Conservation (phyloP, 306 rosid species). For the Trifolium subterraneum region DNA sequence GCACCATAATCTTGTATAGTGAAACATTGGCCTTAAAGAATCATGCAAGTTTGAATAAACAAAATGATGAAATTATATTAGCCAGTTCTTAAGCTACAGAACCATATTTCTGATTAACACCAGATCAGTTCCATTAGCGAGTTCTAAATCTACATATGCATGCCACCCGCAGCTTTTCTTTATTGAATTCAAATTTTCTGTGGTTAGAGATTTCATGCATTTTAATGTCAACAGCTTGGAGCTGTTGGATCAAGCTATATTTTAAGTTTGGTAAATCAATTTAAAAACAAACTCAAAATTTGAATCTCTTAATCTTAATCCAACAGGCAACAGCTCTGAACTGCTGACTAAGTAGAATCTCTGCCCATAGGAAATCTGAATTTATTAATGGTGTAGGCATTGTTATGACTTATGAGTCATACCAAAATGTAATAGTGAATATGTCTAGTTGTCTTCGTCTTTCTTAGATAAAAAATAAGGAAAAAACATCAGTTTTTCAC, state of each 20-base stretch:
- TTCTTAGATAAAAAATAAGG: neutral
- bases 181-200: neutral
- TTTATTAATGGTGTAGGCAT: neutral
- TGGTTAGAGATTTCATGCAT: neutral
- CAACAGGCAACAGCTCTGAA: neutral
- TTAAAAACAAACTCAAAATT: neutral
- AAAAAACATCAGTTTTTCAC: neutral
- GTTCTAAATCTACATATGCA: neutral
- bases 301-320: neutral
- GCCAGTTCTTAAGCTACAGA: constrained; percentile 27
- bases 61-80: neutral
- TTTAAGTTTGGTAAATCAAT: neutral
- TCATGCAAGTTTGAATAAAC: constrained; percentile 17
- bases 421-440: neutral
- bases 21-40: neutral
- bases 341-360: neutral
- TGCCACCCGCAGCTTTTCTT: constrained; percentile 6
- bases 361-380: neutral
- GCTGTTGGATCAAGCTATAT: neutral
- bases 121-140: neutral
- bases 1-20: constrained; percentile 2
- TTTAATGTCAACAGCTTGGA: neutral
- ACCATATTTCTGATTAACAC: neutral
- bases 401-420: neutral
- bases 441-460: neutral